Evolutionary conservation across 1,139 yeast species (phyloP).

Genomic region (Kodamaea alishanica): DNA sequence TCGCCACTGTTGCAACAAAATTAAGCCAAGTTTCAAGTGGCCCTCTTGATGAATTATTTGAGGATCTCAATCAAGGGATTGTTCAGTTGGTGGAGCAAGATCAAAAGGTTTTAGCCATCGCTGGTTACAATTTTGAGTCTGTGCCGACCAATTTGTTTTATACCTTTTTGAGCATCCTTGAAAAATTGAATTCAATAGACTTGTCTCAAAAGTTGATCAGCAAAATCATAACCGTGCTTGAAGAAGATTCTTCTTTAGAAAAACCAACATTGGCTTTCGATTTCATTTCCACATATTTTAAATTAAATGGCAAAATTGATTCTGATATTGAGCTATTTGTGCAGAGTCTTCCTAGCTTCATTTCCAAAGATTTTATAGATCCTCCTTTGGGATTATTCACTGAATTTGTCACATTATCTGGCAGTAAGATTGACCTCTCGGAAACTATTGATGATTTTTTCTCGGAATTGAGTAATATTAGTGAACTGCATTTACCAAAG

Average conservation of each 20-base stretch:
- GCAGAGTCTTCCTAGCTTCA: constrained; percentile 23
- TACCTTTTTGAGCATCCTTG: constrained; percentile 8
- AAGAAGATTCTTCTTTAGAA: constrained; percentile 15
- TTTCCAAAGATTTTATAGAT: constrained; percentile 26
- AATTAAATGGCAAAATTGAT: constrained; percentile 2
- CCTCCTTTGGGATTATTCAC: constrained; percentile 23
- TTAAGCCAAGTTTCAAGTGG: too few species aligned
- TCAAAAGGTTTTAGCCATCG: constrained; percentile 4
- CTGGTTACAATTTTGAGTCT: constrained; percentile 9
- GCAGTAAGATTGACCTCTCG: constrained; percentile 10
- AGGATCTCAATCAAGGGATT: constrained; percentile 6
- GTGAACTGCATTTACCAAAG: constrained; percentile 4
- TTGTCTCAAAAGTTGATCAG: constrained; percentile 20
- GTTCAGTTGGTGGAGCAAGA: constrained; percentile 4
- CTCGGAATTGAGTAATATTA: constrained; percentile 20
- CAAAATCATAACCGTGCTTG: constrained; percentile 19
- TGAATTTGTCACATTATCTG: constrained; percentile 5
- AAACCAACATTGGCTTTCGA: constrained; percentile 15
- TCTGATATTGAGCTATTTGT: constrained; percentile 11
- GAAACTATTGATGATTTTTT: constrained; percentile 32
- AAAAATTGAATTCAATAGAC: constrained; percentile 11
- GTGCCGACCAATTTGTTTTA: constrained; percentile 6
- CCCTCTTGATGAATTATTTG: constrained; percentile 3
- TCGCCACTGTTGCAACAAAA: constrained; percentile 1
- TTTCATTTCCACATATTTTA: constrained; percentile 10